These are phyloP conservation scores for Fusarium lyarnte DNA, from an alignment of 2,329 filamentous ascomycete species.

Conservation along the genomic window DNA sequence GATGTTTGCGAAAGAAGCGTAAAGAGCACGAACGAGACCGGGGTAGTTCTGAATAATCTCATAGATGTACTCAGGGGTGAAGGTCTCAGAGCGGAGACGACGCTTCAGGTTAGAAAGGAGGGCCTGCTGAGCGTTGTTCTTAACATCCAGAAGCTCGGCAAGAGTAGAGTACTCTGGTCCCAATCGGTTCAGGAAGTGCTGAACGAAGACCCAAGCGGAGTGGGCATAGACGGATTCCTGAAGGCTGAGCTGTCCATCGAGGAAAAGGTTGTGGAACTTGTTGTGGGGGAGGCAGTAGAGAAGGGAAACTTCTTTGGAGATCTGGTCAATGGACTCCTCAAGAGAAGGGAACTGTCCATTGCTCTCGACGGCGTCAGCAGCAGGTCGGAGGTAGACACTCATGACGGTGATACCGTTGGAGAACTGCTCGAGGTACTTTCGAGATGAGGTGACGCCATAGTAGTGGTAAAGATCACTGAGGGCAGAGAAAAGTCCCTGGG, in stretches of 20 bases:
- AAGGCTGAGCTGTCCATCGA: constrained; percentile 83
- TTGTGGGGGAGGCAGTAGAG: constrained; percentile 98
- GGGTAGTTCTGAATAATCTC: constrained; percentile 96
- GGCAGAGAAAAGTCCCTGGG: constrained; percentile 92
- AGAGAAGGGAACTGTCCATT: constrained; percentile 70
- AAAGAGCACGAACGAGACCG: constrained; percentile 84
- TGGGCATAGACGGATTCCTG: constrained; percentile 98
- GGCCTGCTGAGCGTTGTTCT: constrained; percentile 86
- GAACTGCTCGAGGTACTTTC: constrained; percentile 99
- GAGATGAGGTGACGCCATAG: constrained; percentile 94
- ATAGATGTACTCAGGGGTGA: constrained; percentile 96
- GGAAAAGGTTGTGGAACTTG: constrained; percentile 92
- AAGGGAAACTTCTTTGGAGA: constrained; percentile 97
- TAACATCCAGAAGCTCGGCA: constrained; percentile 79
- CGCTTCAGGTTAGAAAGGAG: constrained; percentile 95
- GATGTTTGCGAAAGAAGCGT: constrained; percentile 89
- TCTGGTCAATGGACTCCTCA: constrained; percentile 95
- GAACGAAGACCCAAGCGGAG: constrained; percentile 96
- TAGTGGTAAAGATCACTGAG: constrained; percentile 98
- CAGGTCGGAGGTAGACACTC: constrained; percentile 89
- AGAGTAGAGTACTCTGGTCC: constrained; percentile 92
- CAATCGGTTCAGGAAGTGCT: constrained; percentile 96
- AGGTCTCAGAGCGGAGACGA: constrained; percentile 92
- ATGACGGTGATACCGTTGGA: constrained; percentile 98
- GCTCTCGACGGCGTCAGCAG: constrained; percentile 57